Conservation (phyloP, 2,329 filamentous ascomycete genomes). For the Clonostachys rosea region DNA sequence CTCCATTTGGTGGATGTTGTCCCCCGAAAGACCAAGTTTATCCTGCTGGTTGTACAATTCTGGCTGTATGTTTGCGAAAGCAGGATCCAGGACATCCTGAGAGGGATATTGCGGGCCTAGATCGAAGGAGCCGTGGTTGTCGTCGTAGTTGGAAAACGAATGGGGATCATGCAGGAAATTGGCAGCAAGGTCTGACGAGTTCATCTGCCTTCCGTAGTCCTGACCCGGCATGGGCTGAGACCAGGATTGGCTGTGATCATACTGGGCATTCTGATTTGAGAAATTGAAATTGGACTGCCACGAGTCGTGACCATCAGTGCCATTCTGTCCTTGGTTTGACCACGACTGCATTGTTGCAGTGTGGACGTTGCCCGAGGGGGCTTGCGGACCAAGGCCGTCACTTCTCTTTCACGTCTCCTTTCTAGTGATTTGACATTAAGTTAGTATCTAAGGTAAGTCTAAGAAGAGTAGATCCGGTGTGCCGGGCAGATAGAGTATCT, state of each 20-base stretch:
- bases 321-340: slow-evolving; percentile 27
- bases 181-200: slow-evolving; percentile 7
- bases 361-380: neutral
- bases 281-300: slow-evolving; percentile 28
- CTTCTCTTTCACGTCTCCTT: too few species aligned
- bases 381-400: too few species aligned
- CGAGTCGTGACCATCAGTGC: slow-evolving; percentile 23
- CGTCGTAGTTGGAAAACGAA: slow-evolving; percentile 15
- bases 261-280: slow-evolving; percentile 24
- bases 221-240: slow-evolving; percentile 14
- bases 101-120: slow-evolving; percentile 24
- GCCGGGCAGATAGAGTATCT: too few species aligned
- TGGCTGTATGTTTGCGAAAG: slow-evolving; percentile 27
- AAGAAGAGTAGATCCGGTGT: too few species aligned
- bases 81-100: slow-evolving; percentile 28
- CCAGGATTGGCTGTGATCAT: slow-evolving; percentile 31
- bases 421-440: too few species aligned
- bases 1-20: slow-evolving; percentile 18
- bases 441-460: too few species aligned
- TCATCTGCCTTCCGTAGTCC: slow-evolving; percentile 1
- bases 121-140: slow-evolving; percentile 19
- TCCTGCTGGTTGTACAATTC: slow-evolving; percentile 28
- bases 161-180: slow-evolving; percentile 24
- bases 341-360: slow-evolving; percentile 30
- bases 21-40: slow-evolving; percentile 14